Conservation (phyloP, 371 early-diverging fungal genomes). For the Lichtheimia ornata region DNA sequence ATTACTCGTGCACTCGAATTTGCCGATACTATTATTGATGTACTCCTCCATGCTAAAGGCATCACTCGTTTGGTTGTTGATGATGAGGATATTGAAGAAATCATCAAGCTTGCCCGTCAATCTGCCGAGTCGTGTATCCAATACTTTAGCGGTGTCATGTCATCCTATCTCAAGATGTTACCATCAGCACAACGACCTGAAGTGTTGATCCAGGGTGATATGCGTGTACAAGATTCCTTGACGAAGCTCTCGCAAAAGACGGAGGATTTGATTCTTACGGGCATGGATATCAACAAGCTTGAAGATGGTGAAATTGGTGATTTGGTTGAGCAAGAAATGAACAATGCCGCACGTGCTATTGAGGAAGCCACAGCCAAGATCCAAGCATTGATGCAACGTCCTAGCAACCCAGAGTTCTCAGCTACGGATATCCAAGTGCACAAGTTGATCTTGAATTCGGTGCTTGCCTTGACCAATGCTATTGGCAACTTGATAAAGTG, state of each 20-base stretch:
- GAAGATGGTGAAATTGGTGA: slow-evolving; percentile 85
- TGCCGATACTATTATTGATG: slow-evolving; percentile 81
- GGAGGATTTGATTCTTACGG: slow-evolving; percentile 73
- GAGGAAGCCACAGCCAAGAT: slow-evolving; percentile 90
- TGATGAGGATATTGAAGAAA: slow-evolving; percentile 80
- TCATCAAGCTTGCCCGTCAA: slow-evolving; percentile 66
- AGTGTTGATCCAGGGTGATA: slow-evolving; percentile 72
- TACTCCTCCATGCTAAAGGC: slow-evolving; percentile 89
- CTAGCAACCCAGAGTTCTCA: slow-evolving; percentile 72
- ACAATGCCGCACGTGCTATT: slow-evolving; percentile 87
- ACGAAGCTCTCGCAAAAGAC: slow-evolving; percentile 73
- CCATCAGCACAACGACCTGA: slow-evolving; percentile 73
- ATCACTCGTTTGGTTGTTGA: slow-evolving; percentile 80
- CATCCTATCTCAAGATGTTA: slow-evolving; percentile 70
- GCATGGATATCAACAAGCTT: slow-evolving; percentile 64
- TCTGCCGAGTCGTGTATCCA: slow-evolving; percentile 68
- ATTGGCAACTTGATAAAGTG: slow-evolving; percentile 93
- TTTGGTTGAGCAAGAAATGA: slow-evolving; percentile 93
- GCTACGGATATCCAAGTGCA: slow-evolving; percentile 87
- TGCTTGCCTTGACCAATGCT: slow-evolving; percentile 91
- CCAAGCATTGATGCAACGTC: slow-evolving; percentile 76
- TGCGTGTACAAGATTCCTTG: slow-evolving; percentile 73
- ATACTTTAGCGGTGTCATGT: slow-evolving; percentile 89
- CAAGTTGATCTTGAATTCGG: slow-evolving; percentile 86
- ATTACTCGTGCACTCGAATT: slow-evolving; percentile 83